These are phyloP conservation scores for Aspergillus incahuasiensis DNA, from an alignment of 495 filamentous ascomycete genomes.

Conservation along the genomic window DNA sequence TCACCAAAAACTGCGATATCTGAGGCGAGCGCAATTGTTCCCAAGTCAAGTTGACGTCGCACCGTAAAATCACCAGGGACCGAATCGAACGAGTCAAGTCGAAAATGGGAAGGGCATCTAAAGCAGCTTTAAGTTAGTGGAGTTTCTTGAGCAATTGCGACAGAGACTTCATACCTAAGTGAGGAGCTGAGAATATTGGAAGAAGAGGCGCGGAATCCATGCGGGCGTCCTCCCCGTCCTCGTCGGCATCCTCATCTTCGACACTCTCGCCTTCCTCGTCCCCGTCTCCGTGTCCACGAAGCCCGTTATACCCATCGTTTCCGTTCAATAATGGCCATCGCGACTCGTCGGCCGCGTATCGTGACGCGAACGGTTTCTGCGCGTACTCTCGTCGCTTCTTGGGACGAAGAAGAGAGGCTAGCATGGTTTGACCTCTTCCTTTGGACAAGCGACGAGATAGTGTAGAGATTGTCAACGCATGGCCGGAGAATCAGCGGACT, in stretches of 20 bases:
- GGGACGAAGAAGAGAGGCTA: slow-evolving; percentile 45
- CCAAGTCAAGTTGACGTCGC: slow-evolving; percentile 92
- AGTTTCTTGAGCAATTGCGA: neutral
- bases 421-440: slow-evolving; percentile 27
- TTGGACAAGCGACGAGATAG: neutral
- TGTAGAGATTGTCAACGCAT: neutral
- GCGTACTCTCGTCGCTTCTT: slow-evolving; percentile 32
- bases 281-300: slow-evolving; percentile 28
- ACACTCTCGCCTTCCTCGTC: slow-evolving; percentile 46
- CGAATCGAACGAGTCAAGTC: slow-evolving; percentile 85
- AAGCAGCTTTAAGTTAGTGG: neutral
- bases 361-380: slow-evolving; percentile 47
- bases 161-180: slow-evolving; percentile 57
- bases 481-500: neutral
- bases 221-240: slow-evolving; percentile 53
- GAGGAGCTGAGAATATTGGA: slow-evolving; percentile 76
- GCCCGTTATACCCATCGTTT: slow-evolving; percentile 32
- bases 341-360: slow-evolving; percentile 30
- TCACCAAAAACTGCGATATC: slow-evolving; percentile 90
- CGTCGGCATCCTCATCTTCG: slow-evolving; percentile 35
- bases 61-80: slow-evolving; percentile 70
- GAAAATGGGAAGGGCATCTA: slow-evolving; percentile 78
- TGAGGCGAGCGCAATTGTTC: slow-evolving; percentile 92
- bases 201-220: slow-evolving; percentile 59
- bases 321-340: slow-evolving; percentile 30